phyloP scores from a whole-genome alignment of 2,329 filamentous ascomycete species.

The Xylariomycetidae sp. region DNA sequence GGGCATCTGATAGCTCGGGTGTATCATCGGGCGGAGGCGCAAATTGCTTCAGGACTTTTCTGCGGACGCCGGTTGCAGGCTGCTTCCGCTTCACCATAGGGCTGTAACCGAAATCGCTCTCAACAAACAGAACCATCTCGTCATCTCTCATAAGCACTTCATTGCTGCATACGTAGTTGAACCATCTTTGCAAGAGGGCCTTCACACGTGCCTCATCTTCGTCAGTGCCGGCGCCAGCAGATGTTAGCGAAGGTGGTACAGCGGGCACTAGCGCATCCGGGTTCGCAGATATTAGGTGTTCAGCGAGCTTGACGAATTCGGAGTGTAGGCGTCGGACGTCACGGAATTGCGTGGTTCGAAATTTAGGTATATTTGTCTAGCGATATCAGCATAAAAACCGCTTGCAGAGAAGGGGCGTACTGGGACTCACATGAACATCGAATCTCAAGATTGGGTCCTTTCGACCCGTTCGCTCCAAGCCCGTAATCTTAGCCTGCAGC shows the following conservation, averaged over 20 bases:
- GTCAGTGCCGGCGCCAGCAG: conserved; percentile 90
- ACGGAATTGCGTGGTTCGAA: conserved; percentile 95
- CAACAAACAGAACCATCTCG: conserved; percentile 97
- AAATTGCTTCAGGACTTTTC: conserved; percentile 97
- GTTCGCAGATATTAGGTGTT: conserved; percentile 95
- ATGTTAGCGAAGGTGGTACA: conserved; percentile 89
- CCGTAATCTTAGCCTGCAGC: conserved; percentile 91
- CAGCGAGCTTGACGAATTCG: conserved; percentile 93
- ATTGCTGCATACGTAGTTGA: conserved; percentile 88
- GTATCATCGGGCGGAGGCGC: conserved; percentile 96
- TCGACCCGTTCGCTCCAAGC: conserved; percentile 84
- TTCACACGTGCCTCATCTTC: conserved; percentile 92
- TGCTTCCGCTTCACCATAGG: conserved; percentile 94
- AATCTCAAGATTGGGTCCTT: conserved; percentile 95
- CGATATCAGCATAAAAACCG: conserved; percentile 17
- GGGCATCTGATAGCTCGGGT: conserved; percentile 83
- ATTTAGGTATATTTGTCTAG: conserved; percentile 97
- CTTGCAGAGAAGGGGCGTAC: not conserved
- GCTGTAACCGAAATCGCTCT: conserved; percentile 97
- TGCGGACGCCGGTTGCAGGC: conserved; percentile 88
- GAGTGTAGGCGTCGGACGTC: conserved; percentile 93
- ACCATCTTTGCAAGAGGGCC: conserved; percentile 84
- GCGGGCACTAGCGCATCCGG: conserved; percentile 92
- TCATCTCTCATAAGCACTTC: conserved; percentile 92
- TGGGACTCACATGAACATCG: conserved; percentile 79